Base-by-base conservation (phyloP, 495 filamentous ascomycete genomes). In the Penicillium maclennaniae region DNA sequence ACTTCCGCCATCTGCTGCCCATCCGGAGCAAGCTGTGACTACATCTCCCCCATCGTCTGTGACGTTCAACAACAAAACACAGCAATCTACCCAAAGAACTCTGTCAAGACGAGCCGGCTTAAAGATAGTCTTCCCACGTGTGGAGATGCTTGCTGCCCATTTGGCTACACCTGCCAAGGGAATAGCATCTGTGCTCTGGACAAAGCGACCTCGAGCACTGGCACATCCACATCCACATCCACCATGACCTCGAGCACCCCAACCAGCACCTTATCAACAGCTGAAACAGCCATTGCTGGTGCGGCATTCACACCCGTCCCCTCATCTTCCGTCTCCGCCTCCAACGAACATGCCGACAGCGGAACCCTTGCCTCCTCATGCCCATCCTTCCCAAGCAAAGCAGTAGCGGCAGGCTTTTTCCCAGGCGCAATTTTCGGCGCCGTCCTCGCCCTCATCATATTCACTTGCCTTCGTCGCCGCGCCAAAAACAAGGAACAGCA, bases 1-100 rank as follows among this genome's bases (percentile, higher is more conserved):
- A 88, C 80, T 12, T 87, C 89, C 1, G 77, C 84, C 4, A 76
- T 95, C 17, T 96, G 91, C 74, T 96, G 91, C 66, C 89, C 88
- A 7, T 50, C 68, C 3, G 83, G 81, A 2, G 51, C 60, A 12
- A 73, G 76, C 59, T 96, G 91, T 70, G 51, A 69, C 27, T 78
- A 69, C 37, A 91, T 96, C 53, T 54, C 76, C 54, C 76, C 89
- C 6, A 85, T 95, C 45, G 76, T 76, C 27, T 96, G 91, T 73
- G 81, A 91, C 53, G 68, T 88, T 44, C 63, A 69, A 17, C 70
- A 77, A 17, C 87, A 91, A 58, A 82, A 96, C 63, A 75, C 82
- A 9, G 81, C 71, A 1, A 48, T 67, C 15, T 68, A 85, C 49
- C 85, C 88, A n/a, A 67, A 74, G 4, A 85, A 79, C 23, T 66